Evolutionary conservation across 192 early-diverging fungal genomes (phyloP), one percentile per base, ranked within the genome.

Genomic region (Lobulomyces angularis): DNA sequence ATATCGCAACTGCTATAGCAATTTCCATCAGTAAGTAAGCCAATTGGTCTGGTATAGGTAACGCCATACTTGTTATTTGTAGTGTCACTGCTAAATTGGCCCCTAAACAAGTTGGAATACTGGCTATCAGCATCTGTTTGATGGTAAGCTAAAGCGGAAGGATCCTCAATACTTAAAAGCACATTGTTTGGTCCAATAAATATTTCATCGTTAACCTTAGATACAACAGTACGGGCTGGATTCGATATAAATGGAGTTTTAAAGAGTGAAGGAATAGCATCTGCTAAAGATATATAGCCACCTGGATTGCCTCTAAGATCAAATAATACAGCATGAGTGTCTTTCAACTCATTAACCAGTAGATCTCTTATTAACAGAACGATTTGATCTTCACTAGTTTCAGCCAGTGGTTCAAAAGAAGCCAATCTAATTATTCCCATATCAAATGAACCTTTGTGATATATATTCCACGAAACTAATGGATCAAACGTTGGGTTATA

Each of bases 1-100:
- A 52, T 44, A 22, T 54, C 52, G 18, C 52, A 54, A n/a, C 45
- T 24, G 1, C 39, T 43, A 27, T 54, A 54, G 48, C 52, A 54
- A 2, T 51, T 22, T 22, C 37, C 52, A 29, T 54, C 25, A 29
- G 7, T 40, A 18, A 54, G 31, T 4, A 58, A 11, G 35, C 24
- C 55, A 24, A 53, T 51, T 18, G 55, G 53, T 30, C 41, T 58
- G 5, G 54, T n/a, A 32, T 53, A 58, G 11, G 27, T 37, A 11
- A 38, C 25, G 28, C 55, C 55, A 17, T 41, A 12, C 1, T 8
- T 7, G 41, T 56, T 58, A 8, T 25, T n/a, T n/a, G n/a, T n/a
- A n/a, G 31, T 27, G 29, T 8, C 28, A 0, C 45, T 14, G 7
- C n/a, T 8, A n/a, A 26, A 18, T 8, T 32, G 21, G 23, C 41